These are phyloP conservation scores for Botrytis paeoniae DNA, from an alignment of 2,329 filamentous ascomycete species.

Conservation along the genomic window DNA sequence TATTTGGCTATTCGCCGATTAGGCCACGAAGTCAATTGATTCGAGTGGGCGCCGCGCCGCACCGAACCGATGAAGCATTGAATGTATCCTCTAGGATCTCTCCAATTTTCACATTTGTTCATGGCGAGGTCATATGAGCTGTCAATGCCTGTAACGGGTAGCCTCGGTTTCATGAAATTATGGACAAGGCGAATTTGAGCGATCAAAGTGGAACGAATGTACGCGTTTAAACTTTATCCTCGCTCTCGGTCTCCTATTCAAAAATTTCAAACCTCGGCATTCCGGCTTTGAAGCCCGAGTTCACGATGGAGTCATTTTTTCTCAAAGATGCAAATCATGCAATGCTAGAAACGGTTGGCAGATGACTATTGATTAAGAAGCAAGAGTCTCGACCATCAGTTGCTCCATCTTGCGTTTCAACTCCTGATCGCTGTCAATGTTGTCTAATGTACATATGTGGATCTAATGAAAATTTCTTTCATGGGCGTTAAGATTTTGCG, in stretches of 20 bases:
- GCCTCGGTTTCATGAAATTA: not conserved
- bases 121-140: not conserved
- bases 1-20: not conserved
- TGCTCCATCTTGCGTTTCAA: conserved; percentile 5
- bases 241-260: not conserved
- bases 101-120: not conserved
- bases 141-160: not conserved
- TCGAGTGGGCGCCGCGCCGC: not conserved
- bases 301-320: not conserved
- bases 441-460: conserved; percentile 10
- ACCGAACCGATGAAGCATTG: not conserved
- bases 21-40: not conserved
- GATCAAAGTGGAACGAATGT: not conserved
- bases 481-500: conserved; percentile 10
- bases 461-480: conserved; percentile 14
- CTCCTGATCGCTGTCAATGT: conserved; percentile 9
- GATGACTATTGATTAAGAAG: conserved; percentile 4
- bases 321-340: not conserved
- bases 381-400: not conserved
- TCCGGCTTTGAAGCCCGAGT: not conserved
- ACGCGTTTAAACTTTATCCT: not conserved
- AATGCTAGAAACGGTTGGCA: not conserved
- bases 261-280: not conserved
- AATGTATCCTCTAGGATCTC: not conserved
- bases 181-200: not conserved